Evolutionary conservation across 352 stramenopile genomes (phyloP), one percentile per base, ranked within the genome.

Genomic region (Phytophthora sansomeana): DNA sequence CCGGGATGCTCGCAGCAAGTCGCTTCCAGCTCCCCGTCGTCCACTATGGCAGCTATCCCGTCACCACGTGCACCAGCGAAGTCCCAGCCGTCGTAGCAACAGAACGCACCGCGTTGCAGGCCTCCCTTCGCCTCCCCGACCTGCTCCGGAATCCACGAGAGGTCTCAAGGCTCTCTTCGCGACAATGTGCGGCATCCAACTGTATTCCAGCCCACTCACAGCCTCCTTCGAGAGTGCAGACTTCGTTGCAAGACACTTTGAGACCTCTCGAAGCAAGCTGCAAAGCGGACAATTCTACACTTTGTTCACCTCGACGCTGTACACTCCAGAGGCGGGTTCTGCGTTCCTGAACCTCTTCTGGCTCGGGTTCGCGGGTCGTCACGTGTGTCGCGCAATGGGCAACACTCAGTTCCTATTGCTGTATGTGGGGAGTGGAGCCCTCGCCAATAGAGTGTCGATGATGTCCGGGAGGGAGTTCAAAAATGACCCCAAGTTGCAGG

Each of bases 221-320:
- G 32, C 48, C 5, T 46, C 48, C 3, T 41, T 66, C 5, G 48
- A 61, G 42, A 66, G 41, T 28, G 29, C 32, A 8, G 6, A 32
- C 10, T 67, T 67, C 21, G 49, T 72, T 51, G 30, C 35, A 28
- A 62, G 38, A 19, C 38, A 72, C 50, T 67, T 72, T 35, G 29
- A 60, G 30, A 59, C 55, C 13, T 70, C 62, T 0, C 39, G 41
- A 2, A 57, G 42, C 7, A 30, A 50, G 19, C 49, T 61, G 32
- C 16, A 59, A 24, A 49, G 48, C n/a, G 58, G 50, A 24, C 35
- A 50, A 6, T 19, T 26, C 11, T 51, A 72, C 29, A 68, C 64
- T 36, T 28, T 72, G 24, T 10, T 63, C 64, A 72, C 64, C 0
- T 68, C 58, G 29, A 63, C 64, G 36, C 43, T 72, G 6, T 66